phyloP scores from a whole-genome alignment of 768 basidiomycete species.

The Rhodotorula sphaerocarpa region DNA sequence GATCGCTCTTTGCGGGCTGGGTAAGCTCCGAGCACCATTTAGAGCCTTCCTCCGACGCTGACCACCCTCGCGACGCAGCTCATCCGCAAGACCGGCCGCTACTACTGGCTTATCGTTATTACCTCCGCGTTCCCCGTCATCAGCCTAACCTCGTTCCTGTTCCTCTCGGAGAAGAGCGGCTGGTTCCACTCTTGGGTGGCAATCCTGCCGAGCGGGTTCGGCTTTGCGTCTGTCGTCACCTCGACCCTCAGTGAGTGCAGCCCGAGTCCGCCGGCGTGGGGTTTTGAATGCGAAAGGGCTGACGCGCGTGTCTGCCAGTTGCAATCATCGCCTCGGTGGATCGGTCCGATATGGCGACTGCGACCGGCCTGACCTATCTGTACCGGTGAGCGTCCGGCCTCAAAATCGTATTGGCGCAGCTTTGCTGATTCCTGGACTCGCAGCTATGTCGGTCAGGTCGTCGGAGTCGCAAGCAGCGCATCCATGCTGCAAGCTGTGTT shows the following conservation, averaged over 20 bases:
- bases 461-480: conserved; percentile 82
- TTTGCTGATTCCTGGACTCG: too few species aligned
- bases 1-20: conserved; percentile 83
- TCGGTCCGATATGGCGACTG: conserved; percentile 63
- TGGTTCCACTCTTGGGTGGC: conserved; percentile 30
- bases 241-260: conserved; percentile 11
- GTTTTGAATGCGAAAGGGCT: background rate
- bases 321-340: conserved; percentile 78
- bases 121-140: conserved; percentile 58
- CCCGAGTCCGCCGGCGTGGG: too few species aligned
- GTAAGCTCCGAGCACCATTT: conserved; percentile 40
- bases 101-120: conserved; percentile 64
- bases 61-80: conserved; percentile 1
- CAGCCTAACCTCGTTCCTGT: conserved; percentile 54
- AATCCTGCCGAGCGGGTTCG: conserved; percentile 32
- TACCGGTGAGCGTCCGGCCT: conserved; percentile 57
- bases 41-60: background rate
- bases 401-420: too few species aligned
- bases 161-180: conserved; percentile 56
- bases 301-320: conserved; percentile 4
- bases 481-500: conserved; percentile 76
- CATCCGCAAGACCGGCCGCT: conserved; percentile 61
- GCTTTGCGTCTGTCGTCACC: conserved; percentile 25
- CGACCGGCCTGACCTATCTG: conserved; percentile 52
- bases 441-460: conserved; percentile 76